Base-by-base conservation (phyloP, 208 protist genomes). In the Leishmania arabica region DNA sequence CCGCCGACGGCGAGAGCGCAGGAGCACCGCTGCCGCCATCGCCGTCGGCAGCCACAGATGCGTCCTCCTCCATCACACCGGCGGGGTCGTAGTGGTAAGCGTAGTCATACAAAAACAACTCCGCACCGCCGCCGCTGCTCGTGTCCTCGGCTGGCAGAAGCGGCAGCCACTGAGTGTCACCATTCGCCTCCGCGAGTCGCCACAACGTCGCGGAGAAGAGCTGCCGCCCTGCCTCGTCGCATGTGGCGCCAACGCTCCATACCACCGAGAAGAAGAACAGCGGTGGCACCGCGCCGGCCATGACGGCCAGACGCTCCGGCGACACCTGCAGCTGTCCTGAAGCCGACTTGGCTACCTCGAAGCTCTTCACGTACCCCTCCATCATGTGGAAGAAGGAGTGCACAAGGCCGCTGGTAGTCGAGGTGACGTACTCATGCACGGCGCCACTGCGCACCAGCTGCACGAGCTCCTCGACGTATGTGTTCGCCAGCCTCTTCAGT, bases 251-350 rank as follows among this genome's bases (percentile, higher is more conserved):
- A 19, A 99, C 86, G 49, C 94, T 97, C 99, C 99, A 99, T 19
- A 99, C 85, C 9, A 99, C 72, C 15, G 96, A 92, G 80, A 99
- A 99, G 82, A 99, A 95, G 89, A 99, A 99, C 53, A 99, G 87
- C n/a, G 88, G 86, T 51, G 88, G 84, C n/a, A 96, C 81, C 40
- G 83, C 83, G n/a, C 84, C 86, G 11, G 86, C 84, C 62, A 97
- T 73, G 66, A 93, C 34, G 47, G 89, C 87, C 53, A 71, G 64
- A 37, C 88, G 90, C 83, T 96, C 90, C 8, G 89, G 86, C 70
- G 72, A 75, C 17, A 91, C 27, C 17, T 80, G 80, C 49, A 84
- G 34, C 37, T 71, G 71, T 65, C 68, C 79, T 8, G 76, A 78
- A 15, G 51, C 54, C 19, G 78, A 80, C 65, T 47, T 37, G n/a